A percentile compares a stretch with the other conserved stretches of the same genome.
Evolutionary conservation across 2,329 filamentous ascomycete genomes (phyloP).

Genomic region (Emmonsiellopsis sp.): DNA sequence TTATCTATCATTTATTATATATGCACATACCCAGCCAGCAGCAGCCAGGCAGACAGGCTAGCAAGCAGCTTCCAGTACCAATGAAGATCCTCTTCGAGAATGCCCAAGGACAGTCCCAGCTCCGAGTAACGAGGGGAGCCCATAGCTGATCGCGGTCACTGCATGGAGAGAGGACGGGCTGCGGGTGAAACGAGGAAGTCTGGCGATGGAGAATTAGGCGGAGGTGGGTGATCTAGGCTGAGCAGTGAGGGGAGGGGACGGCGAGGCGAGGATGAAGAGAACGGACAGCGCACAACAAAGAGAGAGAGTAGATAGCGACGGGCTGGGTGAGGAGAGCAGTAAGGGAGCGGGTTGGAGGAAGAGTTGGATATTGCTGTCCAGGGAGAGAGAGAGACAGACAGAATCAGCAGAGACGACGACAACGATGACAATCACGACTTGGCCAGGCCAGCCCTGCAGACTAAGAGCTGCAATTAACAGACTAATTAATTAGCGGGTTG

Average conservation of each 20-base stretch:
- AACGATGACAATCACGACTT: too few relatives aligned
- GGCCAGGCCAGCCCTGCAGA: not conserved
- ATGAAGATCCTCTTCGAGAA: conserved; percentile 10
- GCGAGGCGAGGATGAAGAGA: conserved; percentile 1
- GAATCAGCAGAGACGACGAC: too few relatives aligned
- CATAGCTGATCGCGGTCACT: conserved; percentile 8
- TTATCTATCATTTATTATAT: not conserved
- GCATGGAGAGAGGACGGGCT: conserved; percentile 2
- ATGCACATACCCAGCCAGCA: conserved; percentile 22
- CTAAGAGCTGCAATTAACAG: not conserved
- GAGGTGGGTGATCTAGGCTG: too few relatives aligned
- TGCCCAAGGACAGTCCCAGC: conserved; percentile 7
- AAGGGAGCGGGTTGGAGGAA: too few relatives aligned
- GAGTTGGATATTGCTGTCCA: not conserved
- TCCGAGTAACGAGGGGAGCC: conserved; percentile 11
- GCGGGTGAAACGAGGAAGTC: not conserved
- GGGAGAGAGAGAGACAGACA: not conserved
- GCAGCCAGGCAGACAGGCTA: conserved; percentile 17
- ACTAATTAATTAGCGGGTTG: not conserved
- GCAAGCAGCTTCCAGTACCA: conserved; percentile 21
- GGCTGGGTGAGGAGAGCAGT: too few relatives aligned
- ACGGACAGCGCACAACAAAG: not conserved
- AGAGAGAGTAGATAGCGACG: too few relatives aligned
- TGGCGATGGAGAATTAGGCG: not conserved
- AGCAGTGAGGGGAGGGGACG: too few relatives aligned